These are phyloP conservation scores for Schwanniomyces yamadae DNA, from an alignment of 805 yeast genomes.

Conservation along the genomic window DNA sequence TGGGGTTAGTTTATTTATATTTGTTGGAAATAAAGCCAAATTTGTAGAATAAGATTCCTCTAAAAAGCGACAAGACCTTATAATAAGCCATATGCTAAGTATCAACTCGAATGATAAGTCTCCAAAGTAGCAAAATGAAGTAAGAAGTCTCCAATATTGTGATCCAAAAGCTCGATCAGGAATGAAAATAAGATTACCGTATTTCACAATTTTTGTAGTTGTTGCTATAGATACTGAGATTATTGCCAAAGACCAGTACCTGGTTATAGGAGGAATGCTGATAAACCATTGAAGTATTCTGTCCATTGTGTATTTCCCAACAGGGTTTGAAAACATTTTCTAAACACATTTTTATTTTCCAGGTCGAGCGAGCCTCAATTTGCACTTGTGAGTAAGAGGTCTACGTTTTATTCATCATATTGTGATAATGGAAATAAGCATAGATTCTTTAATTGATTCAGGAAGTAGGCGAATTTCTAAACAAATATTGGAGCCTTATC, in stretches of 20 bases:
- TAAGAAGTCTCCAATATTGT: conserved; percentile 40
- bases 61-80: conserved; percentile 19
- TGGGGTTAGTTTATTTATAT: conserved; percentile 13
- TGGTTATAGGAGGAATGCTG: conserved; percentile 21
- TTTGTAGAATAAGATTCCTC: conserved; percentile 23
- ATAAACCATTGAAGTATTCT: conserved; percentile 12
- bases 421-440: conserved; percentile 4
- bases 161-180: conserved; percentile 25
- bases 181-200: conserved; percentile 19
- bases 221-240: conserved; percentile 19
- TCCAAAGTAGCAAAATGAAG: conserved; percentile 35
- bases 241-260: conserved; percentile 28
- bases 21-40: conserved; percentile 22
- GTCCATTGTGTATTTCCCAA: conserved; percentile 13
- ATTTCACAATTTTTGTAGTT: conserved; percentile 18
- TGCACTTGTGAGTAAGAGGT: too few species aligned
- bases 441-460: conserved; percentile 6
- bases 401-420: neutral
- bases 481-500: conserved; percentile 26
- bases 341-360: too few species aligned
- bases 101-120: conserved; percentile 22
- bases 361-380: too few species aligned
- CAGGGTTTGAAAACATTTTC: too few species aligned
- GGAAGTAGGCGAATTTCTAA: conserved; percentile 9
- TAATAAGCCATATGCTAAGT: conserved; percentile 17